These are phyloP conservation scores for Candida boleticola DNA, from an alignment of 805 yeast genomes.

Conservation along the genomic window DNA sequence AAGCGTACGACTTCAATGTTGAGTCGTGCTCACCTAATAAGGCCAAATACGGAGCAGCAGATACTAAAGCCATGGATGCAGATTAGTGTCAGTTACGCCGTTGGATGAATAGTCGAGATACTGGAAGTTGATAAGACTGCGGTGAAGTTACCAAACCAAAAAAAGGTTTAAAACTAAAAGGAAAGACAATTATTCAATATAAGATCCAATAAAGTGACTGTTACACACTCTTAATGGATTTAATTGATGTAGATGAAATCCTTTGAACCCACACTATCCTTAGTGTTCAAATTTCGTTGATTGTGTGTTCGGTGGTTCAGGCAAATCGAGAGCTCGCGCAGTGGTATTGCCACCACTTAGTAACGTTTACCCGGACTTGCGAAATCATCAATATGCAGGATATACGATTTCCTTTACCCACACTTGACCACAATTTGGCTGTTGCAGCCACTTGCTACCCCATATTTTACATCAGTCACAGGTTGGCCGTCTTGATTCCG, in stretches of 20 bases:
- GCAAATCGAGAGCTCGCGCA: neutral
- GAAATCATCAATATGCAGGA: constrained; percentile 1
- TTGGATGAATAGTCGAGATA: neutral
- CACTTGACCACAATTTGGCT: neutral
- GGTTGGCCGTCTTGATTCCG: no score
- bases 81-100: neutral
- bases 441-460: no score
- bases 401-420: no score
- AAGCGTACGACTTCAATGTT: constrained; percentile 76
- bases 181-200: neutral
- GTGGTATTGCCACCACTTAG: neutral
- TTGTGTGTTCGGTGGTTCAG: no score
- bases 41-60: constrained; percentile 92
- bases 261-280: no score
- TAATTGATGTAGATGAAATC: no score
- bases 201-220: no score
- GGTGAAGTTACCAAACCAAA: neutral
- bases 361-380: neutral
- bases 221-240: no score
- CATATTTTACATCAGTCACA: no score
- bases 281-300: no score
- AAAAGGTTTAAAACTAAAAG: no score
- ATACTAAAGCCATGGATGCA: constrained; percentile 55
- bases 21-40: constrained; percentile 80
- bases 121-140: neutral